Conservation (phyloP, 352 stramenopile species). For the Phytophthora pistaciae region DNA sequence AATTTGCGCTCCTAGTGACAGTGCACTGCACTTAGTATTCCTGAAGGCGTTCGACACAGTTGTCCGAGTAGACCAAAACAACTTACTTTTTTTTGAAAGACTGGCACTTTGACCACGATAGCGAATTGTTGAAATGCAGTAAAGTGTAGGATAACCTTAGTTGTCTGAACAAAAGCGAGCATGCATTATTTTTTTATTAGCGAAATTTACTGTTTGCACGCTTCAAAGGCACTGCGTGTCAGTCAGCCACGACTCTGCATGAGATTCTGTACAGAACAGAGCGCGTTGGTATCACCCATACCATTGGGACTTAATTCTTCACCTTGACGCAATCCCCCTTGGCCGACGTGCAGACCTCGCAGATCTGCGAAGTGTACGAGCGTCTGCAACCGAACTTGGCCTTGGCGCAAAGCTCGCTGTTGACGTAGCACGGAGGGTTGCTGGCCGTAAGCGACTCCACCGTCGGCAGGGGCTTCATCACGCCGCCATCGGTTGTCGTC, state of each 20-base stretch:
- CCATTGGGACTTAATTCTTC: no score
- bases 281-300: no score
- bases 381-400: conserved; percentile 62
- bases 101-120: no score
- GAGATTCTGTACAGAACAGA: no score
- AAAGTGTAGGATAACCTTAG: no score
- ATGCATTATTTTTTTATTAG: no score
- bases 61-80: neutral
- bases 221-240: no score
- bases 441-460: conserved; percentile 36
- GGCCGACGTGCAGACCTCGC: conserved; percentile 49
- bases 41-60: neutral
- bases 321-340: conserved; percentile 30
- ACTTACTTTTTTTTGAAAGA: neutral
- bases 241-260: no score
- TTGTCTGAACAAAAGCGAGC: no score
- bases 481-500: conserved; percentile 41
- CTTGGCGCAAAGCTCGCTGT: conserved; percentile 57
- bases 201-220: no score
- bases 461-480: conserved; percentile 59
- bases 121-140: no score
- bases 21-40: neutral
- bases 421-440: conserved; percentile 74
- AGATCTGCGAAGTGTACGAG: conserved; percentile 64
- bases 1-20: neutral